Evolutionary conservation across 1,284 basidiomycete species (phyloP).

Genomic region (Gomphus bonarii): DNA sequence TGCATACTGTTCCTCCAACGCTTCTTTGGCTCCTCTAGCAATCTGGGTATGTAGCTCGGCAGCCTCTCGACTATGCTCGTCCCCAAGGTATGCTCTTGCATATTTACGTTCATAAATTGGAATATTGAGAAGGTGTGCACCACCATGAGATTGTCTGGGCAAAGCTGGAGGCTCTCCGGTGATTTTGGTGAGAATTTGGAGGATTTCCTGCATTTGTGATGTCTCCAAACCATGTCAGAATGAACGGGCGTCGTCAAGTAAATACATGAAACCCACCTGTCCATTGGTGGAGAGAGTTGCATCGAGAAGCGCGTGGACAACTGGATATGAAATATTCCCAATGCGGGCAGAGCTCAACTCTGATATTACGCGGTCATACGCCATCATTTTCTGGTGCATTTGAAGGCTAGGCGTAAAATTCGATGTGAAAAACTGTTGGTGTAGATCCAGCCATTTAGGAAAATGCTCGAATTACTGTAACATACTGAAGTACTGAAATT

Average conservation of each 20-base stretch:
- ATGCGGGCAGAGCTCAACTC: conserved; percentile 67
- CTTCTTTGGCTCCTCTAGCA: conserved; percentile 60
- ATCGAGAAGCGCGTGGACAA: conserved; percentile 60
- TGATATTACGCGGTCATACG: conserved; percentile 75
- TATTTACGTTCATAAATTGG: conserved; percentile 64
- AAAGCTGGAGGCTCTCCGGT: conserved; percentile 56
- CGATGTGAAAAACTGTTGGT: conserved; percentile 12
- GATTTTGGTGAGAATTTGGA: conserved; percentile 64
- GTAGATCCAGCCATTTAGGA: conserved; percentile 1
- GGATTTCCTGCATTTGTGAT: conserved; percentile 53
- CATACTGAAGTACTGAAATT: conserved; percentile 10
- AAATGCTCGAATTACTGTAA: background rate
- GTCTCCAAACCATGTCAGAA: conserved; percentile 13
- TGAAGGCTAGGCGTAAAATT: conserved; percentile 44
- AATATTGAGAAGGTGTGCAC: conserved; percentile 68
- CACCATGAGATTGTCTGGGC: conserved; percentile 63
- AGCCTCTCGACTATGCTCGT: conserved; percentile 58
- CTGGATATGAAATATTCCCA: conserved; percentile 61
- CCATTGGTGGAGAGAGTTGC: conserved; percentile 46
- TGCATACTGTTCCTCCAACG: conserved; percentile 59
- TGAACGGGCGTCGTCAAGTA: background rate
- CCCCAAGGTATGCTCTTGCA: conserved; percentile 61
- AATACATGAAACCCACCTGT: conserved; percentile 34
- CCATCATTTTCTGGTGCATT: conserved; percentile 92
- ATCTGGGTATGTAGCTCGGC: conserved; percentile 56